These are phyloP conservation scores for Xylaria hypoxylon DNA, from an alignment of 2,329 filamentous ascomycete genomes.

Conservation along the genomic window DNA sequence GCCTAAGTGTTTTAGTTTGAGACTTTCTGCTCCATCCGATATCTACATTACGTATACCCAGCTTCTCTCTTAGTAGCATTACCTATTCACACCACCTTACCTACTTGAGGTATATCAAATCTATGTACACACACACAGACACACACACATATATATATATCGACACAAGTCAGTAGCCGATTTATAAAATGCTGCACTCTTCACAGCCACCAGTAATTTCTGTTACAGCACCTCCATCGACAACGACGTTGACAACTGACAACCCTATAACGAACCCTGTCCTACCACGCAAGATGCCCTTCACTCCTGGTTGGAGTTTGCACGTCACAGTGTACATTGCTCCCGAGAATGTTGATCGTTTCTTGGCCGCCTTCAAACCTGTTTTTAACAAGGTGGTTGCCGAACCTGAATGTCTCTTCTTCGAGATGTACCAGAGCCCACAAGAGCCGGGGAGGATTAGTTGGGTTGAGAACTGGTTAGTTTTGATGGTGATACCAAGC, in stretches of 20 bases:
- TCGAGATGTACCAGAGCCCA: conserved; percentile 55
- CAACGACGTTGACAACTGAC: conserved; percentile 24
- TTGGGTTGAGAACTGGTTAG: conserved; percentile 58
- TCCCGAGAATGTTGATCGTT: conserved; percentile 45
- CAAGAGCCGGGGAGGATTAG: conserved; percentile 54
- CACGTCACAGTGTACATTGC: conserved; percentile 47
- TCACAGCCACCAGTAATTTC: conserved; percentile 32
- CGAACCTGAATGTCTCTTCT: conserved; percentile 59
- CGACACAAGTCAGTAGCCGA: background rate
- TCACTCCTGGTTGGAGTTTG: conserved; percentile 41
- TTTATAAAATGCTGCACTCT: conserved; percentile 38
- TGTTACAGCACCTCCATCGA: conserved; percentile 18
- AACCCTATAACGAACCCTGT: conserved; percentile 21
- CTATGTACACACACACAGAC: background rate
- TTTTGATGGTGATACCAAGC: background rate
- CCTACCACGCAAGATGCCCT: conserved; percentile 34
- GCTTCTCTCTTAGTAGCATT: background rate
- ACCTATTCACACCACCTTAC: background rate
- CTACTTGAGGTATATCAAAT: background rate
- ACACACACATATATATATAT: background rate
- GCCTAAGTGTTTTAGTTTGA: conserved; percentile 2
- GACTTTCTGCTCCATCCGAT: background rate
- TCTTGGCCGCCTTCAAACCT: conserved; percentile 51
- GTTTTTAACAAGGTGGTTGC: conserved; percentile 55
- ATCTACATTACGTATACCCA: conserved; percentile 8